phyloP scores from a whole-genome alignment of 129 eudicot species.

The Centella asiatica region DNA sequence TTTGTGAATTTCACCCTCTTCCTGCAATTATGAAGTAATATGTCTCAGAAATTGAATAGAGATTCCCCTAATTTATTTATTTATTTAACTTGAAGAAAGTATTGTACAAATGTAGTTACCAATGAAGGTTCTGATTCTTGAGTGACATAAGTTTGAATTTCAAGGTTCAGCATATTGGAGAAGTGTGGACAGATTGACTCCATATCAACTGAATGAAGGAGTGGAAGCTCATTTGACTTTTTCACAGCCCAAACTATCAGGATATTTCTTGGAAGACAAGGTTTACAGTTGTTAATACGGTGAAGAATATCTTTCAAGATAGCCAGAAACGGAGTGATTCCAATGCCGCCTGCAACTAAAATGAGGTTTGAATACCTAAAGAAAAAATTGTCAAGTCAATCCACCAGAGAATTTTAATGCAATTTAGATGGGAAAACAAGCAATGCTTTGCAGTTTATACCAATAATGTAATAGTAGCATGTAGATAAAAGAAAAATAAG shows the following conservation, averaged over 20 bases:
- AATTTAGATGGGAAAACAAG: neutral
- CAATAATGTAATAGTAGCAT: neutral
- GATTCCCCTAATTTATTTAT: neutral
- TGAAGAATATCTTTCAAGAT: slow-evolving; percentile 75
- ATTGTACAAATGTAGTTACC: slow-evolving; percentile 25
- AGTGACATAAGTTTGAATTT: slow-evolving; percentile 81
- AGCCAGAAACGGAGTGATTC: slow-evolving; percentile 87
- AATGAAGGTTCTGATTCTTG: slow-evolving; percentile 67
- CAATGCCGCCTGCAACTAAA: slow-evolving; percentile 93
- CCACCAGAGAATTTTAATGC: neutral
- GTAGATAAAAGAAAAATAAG: too few species aligned
- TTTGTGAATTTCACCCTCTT: slow-evolving; percentile 53
- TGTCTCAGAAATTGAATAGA: neutral
- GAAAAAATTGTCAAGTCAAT: slow-evolving; percentile 4
- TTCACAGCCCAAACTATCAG: slow-evolving; percentile 85
- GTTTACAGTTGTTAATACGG: slow-evolving; percentile 42
- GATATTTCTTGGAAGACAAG: slow-evolving; percentile 66
- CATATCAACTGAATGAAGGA: slow-evolving; percentile 55
- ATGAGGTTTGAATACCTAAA: slow-evolving; percentile 79
- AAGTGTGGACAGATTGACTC: slow-evolving; percentile 63
- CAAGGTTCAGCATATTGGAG: slow-evolving; percentile 58
- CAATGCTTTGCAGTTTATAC: neutral
- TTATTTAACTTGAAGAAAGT: neutral
- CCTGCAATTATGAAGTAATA: slow-evolving; percentile 41
- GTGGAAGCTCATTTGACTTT: slow-evolving; percentile 77